phyloP scores from a whole-genome alignment of 2,329 filamentous ascomycete genomes.

The Didymella exigua region DNA sequence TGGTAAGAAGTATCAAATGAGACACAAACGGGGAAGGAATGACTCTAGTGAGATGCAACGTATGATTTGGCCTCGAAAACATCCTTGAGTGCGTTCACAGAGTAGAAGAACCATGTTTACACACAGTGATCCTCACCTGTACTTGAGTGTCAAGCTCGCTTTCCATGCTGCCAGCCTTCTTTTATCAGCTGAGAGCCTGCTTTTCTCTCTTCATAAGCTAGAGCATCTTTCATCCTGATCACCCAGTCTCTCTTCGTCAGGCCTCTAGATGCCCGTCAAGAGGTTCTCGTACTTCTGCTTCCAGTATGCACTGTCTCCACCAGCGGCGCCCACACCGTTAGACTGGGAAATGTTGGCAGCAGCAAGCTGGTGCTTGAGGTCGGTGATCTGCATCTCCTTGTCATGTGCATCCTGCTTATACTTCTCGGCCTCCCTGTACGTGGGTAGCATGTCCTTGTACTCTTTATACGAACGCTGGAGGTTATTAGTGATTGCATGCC shows the following conservation, averaged over 20 bases:
- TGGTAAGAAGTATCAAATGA: conserved; percentile 54
- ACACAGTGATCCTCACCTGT: background rate
- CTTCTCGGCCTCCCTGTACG: conserved; percentile 29
- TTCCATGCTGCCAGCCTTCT: background rate
- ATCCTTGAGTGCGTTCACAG: background rate
- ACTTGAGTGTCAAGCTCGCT: background rate
- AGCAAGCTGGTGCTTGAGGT: conserved; percentile 27
- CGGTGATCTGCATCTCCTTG: conserved; percentile 24
- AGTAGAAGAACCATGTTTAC: background rate
- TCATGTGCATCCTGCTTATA: conserved; percentile 19
- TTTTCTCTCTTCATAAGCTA: background rate
- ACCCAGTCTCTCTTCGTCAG: background rate
- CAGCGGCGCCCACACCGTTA: conserved; percentile 13
- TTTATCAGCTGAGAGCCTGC: background rate
- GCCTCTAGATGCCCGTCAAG: conserved; percentile 17
- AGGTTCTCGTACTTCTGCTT: conserved; percentile 35
- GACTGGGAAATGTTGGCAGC: conserved; percentile 17
- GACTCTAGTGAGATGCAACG: background rate
- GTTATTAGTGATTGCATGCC: background rate
- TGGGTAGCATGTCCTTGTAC: conserved; percentile 32
- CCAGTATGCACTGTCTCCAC: conserved; percentile 28
- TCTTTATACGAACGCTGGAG: conserved; percentile 32
- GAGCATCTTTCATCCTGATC: no score
- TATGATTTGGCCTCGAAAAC: background rate
- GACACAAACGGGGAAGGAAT: background rate